Conservation (phyloP, 495 filamentous ascomycete genomes). For the Podospora fimiseda region DNA sequence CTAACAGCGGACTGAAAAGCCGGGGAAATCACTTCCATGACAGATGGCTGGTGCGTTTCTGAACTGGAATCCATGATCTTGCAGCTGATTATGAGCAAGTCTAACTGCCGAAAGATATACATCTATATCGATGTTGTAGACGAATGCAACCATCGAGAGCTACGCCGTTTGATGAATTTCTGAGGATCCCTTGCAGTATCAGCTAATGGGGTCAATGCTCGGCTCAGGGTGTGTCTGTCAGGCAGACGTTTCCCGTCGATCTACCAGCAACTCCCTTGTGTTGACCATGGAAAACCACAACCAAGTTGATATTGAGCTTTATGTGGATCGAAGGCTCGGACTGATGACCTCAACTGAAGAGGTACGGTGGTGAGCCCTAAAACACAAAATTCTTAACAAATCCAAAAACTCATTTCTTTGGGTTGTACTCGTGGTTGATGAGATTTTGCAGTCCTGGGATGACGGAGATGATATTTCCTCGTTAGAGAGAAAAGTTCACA, state of each 20-base stretch:
- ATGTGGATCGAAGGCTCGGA: slow-evolving; percentile 4
- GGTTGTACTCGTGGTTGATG: slow-evolving; percentile 15
- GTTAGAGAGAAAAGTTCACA: background rate
- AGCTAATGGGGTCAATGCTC: background rate
- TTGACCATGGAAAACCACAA: slow-evolving; percentile 7
- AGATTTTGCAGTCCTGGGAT: slow-evolving; percentile 8
- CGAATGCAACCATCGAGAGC: slow-evolving; percentile 24
- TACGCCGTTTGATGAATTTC: background rate
- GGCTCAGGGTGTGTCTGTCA: background rate
- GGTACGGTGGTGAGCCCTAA: background rate
- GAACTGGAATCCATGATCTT: background rate
- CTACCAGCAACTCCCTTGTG: background rate
- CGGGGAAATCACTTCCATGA: background rate
- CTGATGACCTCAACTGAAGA: background rate
- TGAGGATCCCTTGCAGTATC: background rate
- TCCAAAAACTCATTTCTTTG: slow-evolving; percentile 16
- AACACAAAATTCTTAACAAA: background rate
- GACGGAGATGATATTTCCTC: background rate
- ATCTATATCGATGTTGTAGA: slow-evolving; percentile 39
- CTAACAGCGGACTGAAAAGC: background rate
- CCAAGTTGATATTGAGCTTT: slow-evolving; percentile 5
- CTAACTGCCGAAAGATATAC: slow-evolving; percentile 4
- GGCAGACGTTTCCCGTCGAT: background rate
- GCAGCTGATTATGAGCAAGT: background rate
- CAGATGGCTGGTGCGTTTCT: background rate